Evolutionary conservation across 345 rosid species (phyloP).

Genomic region (Acer yangbiense): DNA sequence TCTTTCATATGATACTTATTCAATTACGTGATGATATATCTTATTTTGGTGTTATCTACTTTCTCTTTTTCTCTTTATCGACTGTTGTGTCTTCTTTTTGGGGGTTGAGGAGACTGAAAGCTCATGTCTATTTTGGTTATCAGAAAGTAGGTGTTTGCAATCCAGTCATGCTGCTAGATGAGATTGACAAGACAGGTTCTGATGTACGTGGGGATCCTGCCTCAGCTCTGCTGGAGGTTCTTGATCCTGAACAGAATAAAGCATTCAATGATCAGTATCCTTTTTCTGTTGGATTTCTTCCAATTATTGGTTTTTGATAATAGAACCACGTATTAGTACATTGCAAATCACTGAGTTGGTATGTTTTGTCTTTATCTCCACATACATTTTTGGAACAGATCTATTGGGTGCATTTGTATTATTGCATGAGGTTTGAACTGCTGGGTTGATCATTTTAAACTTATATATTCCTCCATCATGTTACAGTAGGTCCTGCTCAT

Average conservation of each 20-base stretch:
- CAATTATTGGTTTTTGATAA: not conserved
- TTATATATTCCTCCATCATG: not conserved
- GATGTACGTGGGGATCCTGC: conserved; percentile 99
- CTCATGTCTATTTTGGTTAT: conserved; percentile 34
- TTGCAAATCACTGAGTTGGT: not conserved
- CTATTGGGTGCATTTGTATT: not conserved
- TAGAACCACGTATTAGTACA: not conserved
- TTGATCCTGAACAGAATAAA: conserved; percentile 96
- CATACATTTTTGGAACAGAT: not conserved
- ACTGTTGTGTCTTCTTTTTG: not conserved
- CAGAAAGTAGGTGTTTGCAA: conserved; percentile 96
- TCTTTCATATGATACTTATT: not conserved
- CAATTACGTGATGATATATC: not conserved
- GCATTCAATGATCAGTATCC: conserved; percentile 99
- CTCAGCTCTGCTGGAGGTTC: conserved; percentile 97
- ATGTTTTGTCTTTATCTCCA: not conserved
- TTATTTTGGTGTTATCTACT: not conserved
- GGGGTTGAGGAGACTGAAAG: not conserved
- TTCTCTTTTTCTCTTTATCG: not conserved
- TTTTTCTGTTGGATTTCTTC: conserved; percentile 26
- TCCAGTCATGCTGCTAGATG: conserved; percentile 96
- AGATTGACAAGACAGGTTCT: conserved; percentile 98
- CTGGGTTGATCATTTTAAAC: conserved; percentile 9
- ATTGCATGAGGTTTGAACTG: conserved; percentile 9
- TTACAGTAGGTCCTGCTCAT: not conserved